Evolutionary conservation across 208 protist species (phyloP), one percentile per base, ranked within the genome.

Genomic region (Herpetomonas tarakana): DNA sequence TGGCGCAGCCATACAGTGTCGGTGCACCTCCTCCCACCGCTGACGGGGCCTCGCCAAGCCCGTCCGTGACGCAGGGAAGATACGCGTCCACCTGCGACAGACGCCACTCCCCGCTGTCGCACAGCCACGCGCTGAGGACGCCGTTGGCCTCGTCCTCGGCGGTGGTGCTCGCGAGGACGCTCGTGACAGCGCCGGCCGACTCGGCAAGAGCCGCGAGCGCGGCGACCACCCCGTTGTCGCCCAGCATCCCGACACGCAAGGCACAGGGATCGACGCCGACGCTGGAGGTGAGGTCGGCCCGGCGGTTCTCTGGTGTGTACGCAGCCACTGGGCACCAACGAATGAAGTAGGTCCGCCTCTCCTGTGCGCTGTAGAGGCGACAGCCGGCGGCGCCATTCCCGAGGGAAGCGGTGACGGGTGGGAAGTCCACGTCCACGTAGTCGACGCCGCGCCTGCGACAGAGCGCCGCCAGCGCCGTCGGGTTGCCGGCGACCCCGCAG

Each of bases 151-250:
- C 72, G 39, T 82, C 71, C 30, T 61, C 68, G 38, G 18, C 35
- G 0, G 75, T 81, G 12, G 78, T 83, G 67, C 64, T 68, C 26
- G 78, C 61, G 30, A 92, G 38, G 31, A 85, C 49, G 52, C 78
- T 78, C 27, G 58, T 30, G 28, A 92, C 58, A 0, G 78, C 73
- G 3, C 76, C 71, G 7, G 76, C n/a, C 4, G 77, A 71, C 71
- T 92, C 81, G 3, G 85, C 78, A 25, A 92, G 67, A 14, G 79
- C 79, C 14, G 78, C 66, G 6, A 92, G 65, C 2, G 70, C 86
- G 22, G 79, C 76, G 53, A 76, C 73, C 7, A 88, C 70, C 25
- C 78, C 77, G 3, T 25, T n/a, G 65, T 90, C 72, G 19, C 70
- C 68, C 19, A 79, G 63, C 18, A 19, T 55, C 4, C 81, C 74